Conservation (phyloP, 1,284 basidiomycete species). For the Irpex sp. region DNA sequence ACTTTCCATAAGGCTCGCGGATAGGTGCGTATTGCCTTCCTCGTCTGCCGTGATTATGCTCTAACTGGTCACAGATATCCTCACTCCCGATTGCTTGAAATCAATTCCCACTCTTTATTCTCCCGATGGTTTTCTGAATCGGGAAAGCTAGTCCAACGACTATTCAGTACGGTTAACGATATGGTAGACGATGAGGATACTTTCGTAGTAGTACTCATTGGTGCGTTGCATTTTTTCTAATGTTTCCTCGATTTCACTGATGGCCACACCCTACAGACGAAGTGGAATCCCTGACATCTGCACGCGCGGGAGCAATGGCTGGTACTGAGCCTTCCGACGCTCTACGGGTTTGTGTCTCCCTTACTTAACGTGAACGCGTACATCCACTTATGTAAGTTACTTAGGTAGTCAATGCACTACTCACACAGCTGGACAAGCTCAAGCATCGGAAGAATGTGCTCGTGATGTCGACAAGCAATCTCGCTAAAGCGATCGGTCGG, state of each 20-base stretch:
- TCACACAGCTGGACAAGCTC: conserved; percentile 96
- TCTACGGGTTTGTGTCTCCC: conserved; percentile 61
- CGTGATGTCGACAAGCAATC: conserved; percentile 96
- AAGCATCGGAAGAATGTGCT: conserved; percentile 91
- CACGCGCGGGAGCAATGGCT: conserved; percentile 89
- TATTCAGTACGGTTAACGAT: conserved; percentile 88
- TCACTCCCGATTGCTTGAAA: conserved; percentile 87
- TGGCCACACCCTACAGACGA: conserved; percentile 60
- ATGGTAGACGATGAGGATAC: conserved; percentile 86
- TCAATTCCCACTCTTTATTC: conserved; percentile 96
- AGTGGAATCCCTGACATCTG: conserved; percentile 93
- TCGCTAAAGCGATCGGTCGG: conserved; percentile 90
- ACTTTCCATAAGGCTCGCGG: conserved; percentile 84
- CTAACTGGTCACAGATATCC: conserved; percentile 58
- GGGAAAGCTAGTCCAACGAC: conserved; percentile 93
- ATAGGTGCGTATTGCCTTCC: conserved; percentile 50
- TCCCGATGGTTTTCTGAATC: conserved; percentile 99
- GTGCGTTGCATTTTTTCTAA: conserved; percentile 34
- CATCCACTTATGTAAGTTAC: not conserved
- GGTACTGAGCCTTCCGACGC: conserved; percentile 96
- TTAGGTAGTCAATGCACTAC: conserved; percentile 94
- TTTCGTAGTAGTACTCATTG: conserved; percentile 94
- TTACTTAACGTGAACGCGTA: not conserved
- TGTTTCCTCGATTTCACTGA: not conserved
- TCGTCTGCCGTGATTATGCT: not conserved